A percentile compares a stretch with the other conserved stretches of the same genome.
Conservation (phyloP, 2,329 filamentous ascomycete genomes). For the Aspergillus sojae region DNA sequence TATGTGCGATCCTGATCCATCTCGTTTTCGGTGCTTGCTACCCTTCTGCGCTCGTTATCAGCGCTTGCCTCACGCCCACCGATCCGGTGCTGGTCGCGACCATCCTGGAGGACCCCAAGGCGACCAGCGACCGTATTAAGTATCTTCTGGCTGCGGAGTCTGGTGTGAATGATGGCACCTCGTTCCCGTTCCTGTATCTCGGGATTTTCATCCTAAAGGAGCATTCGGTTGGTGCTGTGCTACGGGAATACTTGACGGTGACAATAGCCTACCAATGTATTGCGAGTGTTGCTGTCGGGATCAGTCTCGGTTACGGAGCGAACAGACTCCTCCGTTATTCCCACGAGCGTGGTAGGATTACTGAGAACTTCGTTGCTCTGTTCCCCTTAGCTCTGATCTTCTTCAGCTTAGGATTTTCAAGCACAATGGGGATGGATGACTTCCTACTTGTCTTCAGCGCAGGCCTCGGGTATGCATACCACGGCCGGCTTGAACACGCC, state of each 20-base stretch:
- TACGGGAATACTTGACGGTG: neutral
- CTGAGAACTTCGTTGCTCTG: neutral
- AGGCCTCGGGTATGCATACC: neutral
- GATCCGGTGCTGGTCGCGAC: constrained; percentile 2
- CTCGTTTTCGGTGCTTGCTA: neutral
- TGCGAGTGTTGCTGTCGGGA: neutral
- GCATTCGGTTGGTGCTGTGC: neutral
- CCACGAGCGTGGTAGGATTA: neutral
- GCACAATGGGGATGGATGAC: neutral
- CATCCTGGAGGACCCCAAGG: neutral
- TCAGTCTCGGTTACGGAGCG: neutral
- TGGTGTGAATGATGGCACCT: neutral
- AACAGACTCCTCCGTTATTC: constrained; percentile 1
- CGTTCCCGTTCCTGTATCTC: neutral
- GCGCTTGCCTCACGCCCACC: constrained; percentile 1
- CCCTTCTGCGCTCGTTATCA: neutral
- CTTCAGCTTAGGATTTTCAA: constrained; percentile 1
- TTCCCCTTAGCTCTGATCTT: constrained; percentile 1
- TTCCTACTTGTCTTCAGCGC: constrained; percentile 2
- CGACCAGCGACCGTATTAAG: neutral
- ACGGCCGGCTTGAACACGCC: neutral
- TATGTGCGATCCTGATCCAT: neutral
- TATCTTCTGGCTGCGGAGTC: neutral
- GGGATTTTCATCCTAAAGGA: constrained; percentile 1
- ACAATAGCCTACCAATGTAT: constrained; percentile 1